Base-by-base conservation (phyloP, 495 filamentous ascomycete genomes). In the Endocarpon pusillum region DNA sequence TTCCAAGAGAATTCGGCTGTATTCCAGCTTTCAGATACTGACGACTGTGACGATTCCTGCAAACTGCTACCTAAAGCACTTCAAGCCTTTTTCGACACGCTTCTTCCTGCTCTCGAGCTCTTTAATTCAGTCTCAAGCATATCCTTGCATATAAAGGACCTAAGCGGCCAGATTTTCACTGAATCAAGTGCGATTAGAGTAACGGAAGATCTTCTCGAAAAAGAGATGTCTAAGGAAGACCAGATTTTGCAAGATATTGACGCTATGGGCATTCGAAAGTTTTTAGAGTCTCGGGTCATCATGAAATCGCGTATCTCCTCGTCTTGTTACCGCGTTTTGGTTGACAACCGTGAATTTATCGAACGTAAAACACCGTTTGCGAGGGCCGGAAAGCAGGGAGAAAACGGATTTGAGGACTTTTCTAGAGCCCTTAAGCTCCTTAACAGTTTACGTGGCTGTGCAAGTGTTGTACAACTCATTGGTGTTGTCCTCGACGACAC, bases 201-300 rank as follows among this genome's bases (percentile, higher is more conserved):
- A 31, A n/a, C 12, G 7, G 28, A 31, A 17, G 28, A 31, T 31
- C 12, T 15, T 14, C 19, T 31, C 7, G 5, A 31, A 31, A 17
- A 15, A 7, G 12, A 14, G 19, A 31, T 31, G 28, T 31, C 28
- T 14, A 5, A 31, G 4, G 28, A 31, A 17, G 12, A 31, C 5
- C 28, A 31, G 19, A 31, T 31, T 5, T 31, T 31, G 19, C 28
- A 31, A 31, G 28, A 31, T 4, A 31, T 31, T 14, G 28, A 31
- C 19, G 28, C 14, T 14, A 6, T 31, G 28, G 28, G 5, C 19
- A 15, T 5, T 31, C 28, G 12, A 31, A n/a, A 14, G 12, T 31
- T 31, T 5, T 5, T 31, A 14, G 28, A 31, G 19, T 31, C 28
- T 14, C 12, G 19, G 5, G 12, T 31, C 12, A 5, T 31, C 28